phyloP scores from a whole-genome alignment of 2,329 filamentous ascomycete genomes.

The Drechslerella coelobrocha region DNA sequence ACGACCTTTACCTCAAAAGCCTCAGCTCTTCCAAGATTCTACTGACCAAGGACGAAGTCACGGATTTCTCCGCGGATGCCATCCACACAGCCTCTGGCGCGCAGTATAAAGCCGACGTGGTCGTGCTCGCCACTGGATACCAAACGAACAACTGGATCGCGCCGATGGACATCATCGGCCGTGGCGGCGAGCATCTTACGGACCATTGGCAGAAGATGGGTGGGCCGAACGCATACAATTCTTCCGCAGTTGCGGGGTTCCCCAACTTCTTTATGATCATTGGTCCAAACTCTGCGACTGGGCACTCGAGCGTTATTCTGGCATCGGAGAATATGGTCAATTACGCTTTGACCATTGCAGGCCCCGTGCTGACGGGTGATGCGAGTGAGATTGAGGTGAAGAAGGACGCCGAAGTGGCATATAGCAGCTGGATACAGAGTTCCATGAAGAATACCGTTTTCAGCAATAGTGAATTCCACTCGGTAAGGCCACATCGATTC shows the following conservation, averaged over 20 bases:
- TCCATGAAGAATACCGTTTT: conserved; percentile 39
- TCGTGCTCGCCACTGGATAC: conserved; percentile 70
- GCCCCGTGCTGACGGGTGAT: conserved; percentile 62
- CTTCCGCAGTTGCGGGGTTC: conserved; percentile 66
- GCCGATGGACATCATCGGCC: conserved; percentile 64
- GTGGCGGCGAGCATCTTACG: conserved; percentile 62
- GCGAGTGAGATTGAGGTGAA: conserved; percentile 62
- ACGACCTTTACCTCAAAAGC: conserved; percentile 65
- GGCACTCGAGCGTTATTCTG: conserved; percentile 68
- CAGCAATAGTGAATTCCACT: conserved; percentile 18
- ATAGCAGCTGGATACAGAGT: conserved; percentile 62
- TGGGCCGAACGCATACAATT: conserved; percentile 69
- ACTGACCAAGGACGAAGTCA: conserved; percentile 63
- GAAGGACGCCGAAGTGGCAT: conserved; percentile 61
- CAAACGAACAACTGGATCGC: conserved; percentile 65
- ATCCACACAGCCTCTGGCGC: conserved; percentile 58
- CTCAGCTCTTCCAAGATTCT: conserved; percentile 65
- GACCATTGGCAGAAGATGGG: conserved; percentile 67
- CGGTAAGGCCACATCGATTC: no score
- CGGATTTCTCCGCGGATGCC: conserved; percentile 61
- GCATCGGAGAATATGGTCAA: conserved; percentile 69
- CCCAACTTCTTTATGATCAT: conserved; percentile 70
- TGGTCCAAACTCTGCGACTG: conserved; percentile 68
- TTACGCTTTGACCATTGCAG: conserved; percentile 67
- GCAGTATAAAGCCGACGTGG: conserved; percentile 65